Evolutionary conservation across 1,284 basidiomycete genomes (phyloP).

Genomic region (Hymenochaete sp.): DNA sequence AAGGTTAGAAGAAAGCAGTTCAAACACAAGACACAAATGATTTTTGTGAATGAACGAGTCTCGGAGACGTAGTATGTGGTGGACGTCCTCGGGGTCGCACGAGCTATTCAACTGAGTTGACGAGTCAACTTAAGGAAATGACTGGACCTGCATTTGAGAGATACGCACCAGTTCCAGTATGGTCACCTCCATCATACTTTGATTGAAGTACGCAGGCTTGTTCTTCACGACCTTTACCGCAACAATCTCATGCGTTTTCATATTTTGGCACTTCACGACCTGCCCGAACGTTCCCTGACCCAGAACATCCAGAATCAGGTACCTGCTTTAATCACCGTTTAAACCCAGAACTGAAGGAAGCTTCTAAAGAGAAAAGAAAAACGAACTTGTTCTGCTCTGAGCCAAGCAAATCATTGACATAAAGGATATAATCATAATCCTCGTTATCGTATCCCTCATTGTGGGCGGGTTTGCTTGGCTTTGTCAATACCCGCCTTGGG

Average conservation of each 20-base stretch:
- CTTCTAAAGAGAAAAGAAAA: slow-evolving; percentile 5
- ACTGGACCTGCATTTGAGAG: slow-evolving; percentile 4
- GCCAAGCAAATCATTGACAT: slow-evolving; percentile 93
- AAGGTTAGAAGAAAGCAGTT: slow-evolving; percentile 93
- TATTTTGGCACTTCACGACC: slow-evolving; percentile 99
- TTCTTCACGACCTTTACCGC: slow-evolving; percentile 99
- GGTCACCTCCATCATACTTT: slow-evolving; percentile 99
- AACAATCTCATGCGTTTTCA: slow-evolving; percentile 97
- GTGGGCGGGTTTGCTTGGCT: slow-evolving; percentile 87
- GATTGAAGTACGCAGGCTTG: slow-evolving; percentile 98
- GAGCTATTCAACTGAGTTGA: slow-evolving; percentile 76
- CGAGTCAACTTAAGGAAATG: neutral
- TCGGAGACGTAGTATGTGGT: slow-evolving; percentile 91
- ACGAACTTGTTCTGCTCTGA: slow-evolving; percentile 86
- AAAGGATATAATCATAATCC: slow-evolving; percentile 95
- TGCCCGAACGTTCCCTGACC: slow-evolving; percentile 99
- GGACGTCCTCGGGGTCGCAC: slow-evolving; percentile 89
- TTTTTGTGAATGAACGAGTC: slow-evolving; percentile 97
- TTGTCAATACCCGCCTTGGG: slow-evolving; percentile 88
- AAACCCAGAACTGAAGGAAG: slow-evolving; percentile 4
- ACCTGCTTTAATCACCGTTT: slow-evolving; percentile 42
- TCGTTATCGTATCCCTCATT: slow-evolving; percentile 97
- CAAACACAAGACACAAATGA: slow-evolving; percentile 96
- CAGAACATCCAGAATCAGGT: slow-evolving; percentile 94
- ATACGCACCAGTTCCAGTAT: slow-evolving; percentile 83